Percentiles rank a stretch among this genome's conserved stretches.
These are phyloP conservation scores for Leucosporidium scottii DNA, from an alignment of 768 basidiomycete genomes.

Conservation along the genomic window DNA sequence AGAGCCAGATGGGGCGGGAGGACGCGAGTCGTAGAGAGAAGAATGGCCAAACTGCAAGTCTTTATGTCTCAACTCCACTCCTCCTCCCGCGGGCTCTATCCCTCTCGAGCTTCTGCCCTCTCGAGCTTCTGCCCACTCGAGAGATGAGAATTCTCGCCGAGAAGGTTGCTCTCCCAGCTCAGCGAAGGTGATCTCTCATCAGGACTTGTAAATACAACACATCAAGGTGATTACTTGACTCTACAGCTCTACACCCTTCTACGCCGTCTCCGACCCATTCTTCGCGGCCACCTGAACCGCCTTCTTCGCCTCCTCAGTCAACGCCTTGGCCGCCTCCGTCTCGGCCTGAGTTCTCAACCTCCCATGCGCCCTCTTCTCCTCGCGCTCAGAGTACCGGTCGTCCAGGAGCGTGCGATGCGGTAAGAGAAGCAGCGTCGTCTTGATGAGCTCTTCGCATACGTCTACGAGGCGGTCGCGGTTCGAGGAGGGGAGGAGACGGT, in stretches of 20 bases:
- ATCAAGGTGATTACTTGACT: too few species aligned
- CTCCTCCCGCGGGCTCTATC: too few species aligned
- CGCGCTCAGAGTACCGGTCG: slow-evolving; percentile 40
- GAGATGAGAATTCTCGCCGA: too few species aligned
- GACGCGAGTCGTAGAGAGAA: too few species aligned
- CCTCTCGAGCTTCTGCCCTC: too few species aligned
- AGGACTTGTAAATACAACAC: too few species aligned
- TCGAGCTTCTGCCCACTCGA: too few species aligned
- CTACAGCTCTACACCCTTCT: not conserved
- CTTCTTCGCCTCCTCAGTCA: slow-evolving; percentile 5
- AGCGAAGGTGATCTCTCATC: too few species aligned
- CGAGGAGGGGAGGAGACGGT: slow-evolving; percentile 38
- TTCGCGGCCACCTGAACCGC: not conserved
- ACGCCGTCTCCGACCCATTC: slow-evolving; percentile 4
- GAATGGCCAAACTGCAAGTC: too few species aligned
- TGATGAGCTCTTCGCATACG: slow-evolving; percentile 44
- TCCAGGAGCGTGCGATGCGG: slow-evolving; percentile 38
- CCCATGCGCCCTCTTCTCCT: slow-evolving; percentile 39
- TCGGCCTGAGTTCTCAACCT: slow-evolving; percentile 41
- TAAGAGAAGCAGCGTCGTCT: slow-evolving; percentile 36
- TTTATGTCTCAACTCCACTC: too few species aligned
- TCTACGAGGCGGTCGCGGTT: slow-evolving; percentile 30
- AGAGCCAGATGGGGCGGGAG: too few species aligned
- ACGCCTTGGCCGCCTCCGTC: slow-evolving; percentile 35
- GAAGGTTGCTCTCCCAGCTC: too few species aligned